These are phyloP conservation scores for Glutinoglossum americanum DNA, from an alignment of 495 filamentous ascomycete species.

Conservation along the genomic window DNA sequence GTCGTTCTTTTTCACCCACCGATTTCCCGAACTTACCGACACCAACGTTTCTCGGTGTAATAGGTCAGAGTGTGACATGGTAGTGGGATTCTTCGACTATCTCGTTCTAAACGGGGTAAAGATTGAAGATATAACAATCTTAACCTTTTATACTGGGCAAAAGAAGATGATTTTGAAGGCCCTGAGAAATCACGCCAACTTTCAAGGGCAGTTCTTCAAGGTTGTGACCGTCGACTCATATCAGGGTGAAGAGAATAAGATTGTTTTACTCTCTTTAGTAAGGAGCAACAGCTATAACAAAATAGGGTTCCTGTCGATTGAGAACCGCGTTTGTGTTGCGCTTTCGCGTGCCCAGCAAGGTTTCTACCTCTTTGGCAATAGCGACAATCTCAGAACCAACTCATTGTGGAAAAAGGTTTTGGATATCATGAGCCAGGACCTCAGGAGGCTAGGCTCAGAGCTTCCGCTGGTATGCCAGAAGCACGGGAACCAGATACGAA, in stretches of 20 bases:
- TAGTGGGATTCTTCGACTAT: conserved; percentile 49
- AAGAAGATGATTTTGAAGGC: conserved; percentile 35
- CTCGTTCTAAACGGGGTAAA: conserved; percentile 43
- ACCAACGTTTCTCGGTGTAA: conserved; percentile 51
- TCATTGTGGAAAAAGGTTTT: conserved; percentile 18
- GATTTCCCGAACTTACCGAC: conserved; percentile 42
- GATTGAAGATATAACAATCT: conserved; percentile 45
- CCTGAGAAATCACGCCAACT: conserved; percentile 27
- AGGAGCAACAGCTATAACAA: conserved; percentile 34
- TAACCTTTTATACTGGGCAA: conserved; percentile 89
- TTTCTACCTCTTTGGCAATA: conserved; percentile 77
- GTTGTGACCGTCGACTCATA: conserved; percentile 80
- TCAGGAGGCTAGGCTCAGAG: conserved; percentile 14
- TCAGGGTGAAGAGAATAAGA: conserved; percentile 85
- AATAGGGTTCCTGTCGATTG: conserved; percentile 51
- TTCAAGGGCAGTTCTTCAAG: conserved; percentile 31
- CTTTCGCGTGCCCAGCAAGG: conserved; percentile 70
- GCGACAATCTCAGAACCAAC: conserved; percentile 24
- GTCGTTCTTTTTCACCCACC: conserved; percentile 34
- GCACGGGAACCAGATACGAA: conserved; percentile 15
- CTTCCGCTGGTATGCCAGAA: conserved; percentile 19
- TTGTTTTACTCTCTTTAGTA: conserved; percentile 68
- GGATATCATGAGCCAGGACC: conserved; percentile 8
- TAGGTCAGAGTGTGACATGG: conserved; percentile 52
- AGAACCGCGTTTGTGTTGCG: conserved; percentile 72